Evolutionary conservation across 169 alveolate species (phyloP), one percentile per base, ranked within the genome.

Genomic region (Babesia bovis): DNA sequence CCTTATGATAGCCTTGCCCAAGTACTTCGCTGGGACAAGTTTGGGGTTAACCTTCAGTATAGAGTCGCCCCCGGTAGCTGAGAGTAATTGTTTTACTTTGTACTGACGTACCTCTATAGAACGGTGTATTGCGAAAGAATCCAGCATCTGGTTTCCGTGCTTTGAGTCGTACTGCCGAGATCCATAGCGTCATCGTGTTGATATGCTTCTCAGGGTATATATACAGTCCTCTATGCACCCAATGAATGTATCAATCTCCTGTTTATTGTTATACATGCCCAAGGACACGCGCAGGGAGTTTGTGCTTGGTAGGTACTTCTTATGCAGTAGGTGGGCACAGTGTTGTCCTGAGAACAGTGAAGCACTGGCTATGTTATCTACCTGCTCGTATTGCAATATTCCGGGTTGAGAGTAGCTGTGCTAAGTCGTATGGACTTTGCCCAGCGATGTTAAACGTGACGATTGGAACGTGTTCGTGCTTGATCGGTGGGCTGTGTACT

Each of bases 221-320:
- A 79, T 68, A 9, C 53, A 61, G n/a, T 79, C 83, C n/a, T 32
- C 28, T 15, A 67, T 53, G 30, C 15, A 36, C n/a, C 40, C 23
- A 0, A 79, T 35, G 45, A 79, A 79, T 33, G 7, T 19, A 50
- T 79, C 87, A 13, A 79, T 35, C 58, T 79, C 87, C 17, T 45
- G 19, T 6, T 36, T 60, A 25, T 38, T 69, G 67, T 79, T 79
- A 66, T 79, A 79, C 72, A 79, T 59, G 12, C 76, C 87, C 3
- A 79, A 65, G 7, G 87, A 79, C 7, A 69, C 87, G 30, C 87
- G 66, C 52, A 67, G 17, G 9, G 84, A 65, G 74, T 67, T 49
- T 4, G 42, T 70, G 1, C 49, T 72, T 19, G 33, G 38, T n/a
- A 58, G 60, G 58, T 56, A 40, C 25, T 55, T 44, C 7, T 50